Evolutionary conservation across 306 rosid species (phyloP), one percentile per base, ranked within the genome.

Genomic region (Pterocarpus macrocarpus): DNA sequence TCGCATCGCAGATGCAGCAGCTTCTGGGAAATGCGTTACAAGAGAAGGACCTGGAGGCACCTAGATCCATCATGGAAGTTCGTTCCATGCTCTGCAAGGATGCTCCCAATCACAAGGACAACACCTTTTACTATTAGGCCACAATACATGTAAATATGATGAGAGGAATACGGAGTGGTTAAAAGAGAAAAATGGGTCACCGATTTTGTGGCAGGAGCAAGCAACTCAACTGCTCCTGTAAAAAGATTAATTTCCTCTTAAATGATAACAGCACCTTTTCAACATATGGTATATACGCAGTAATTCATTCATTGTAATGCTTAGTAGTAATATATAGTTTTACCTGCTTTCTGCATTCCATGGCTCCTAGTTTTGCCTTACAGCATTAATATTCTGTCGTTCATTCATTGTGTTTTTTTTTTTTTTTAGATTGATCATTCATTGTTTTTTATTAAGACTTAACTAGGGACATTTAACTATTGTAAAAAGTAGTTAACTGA

Each of bases 1-100:
- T 96, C 76, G 99, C 97, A 13, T 92, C 99, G 13, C 97, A 96
- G 71, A 87, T 93, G 92, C 99, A 96, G 73, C 97, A 91, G 78
- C 85, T 92, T 72, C 84, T 96, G 14, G 99, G 99, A 33, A 92
- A 96, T 81, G 87, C 94, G 16, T 72, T 93, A n/a, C 98, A 82
- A 74, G 98, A 90, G 87, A 96, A 87, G 71, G 98, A 96, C 56
- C 65, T 93, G 8, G 98, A 90, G 56, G 87, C 94, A 13, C 99
- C 99, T 0, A 82, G 97, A 76, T 92, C 91, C 49, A 85, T 93
- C 72, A 84, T 92, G 90, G 99, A 96, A 85, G 97, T 96, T 45
- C 95, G 97, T 5, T 96, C 97, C 16, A 96, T 96, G 89, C 94
- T 96, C 1, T 90, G 97, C 82, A 92, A 92, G 86, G 97, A 92